phyloP scores from a whole-genome alignment of 805 yeast species.

The Kuraishia borneana region DNA sequence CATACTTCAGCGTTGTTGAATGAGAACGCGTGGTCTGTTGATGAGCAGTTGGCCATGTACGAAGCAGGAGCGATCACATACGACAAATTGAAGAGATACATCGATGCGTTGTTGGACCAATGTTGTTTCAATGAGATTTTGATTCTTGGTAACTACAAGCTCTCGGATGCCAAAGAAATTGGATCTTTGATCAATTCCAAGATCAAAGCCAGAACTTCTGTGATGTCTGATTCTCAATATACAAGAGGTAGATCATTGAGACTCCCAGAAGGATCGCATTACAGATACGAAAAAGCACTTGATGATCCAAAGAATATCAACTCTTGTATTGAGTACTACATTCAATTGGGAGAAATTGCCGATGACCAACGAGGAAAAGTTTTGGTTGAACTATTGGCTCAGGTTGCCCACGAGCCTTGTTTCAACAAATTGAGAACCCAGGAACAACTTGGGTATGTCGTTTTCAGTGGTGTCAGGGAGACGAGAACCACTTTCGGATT shows the following conservation, averaged over 20 bases:
- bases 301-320: constrained; percentile 67
- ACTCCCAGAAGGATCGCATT: constrained; percentile 25
- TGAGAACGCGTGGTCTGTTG: constrained; percentile 57
- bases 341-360: constrained; percentile 49
- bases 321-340: constrained; percentile 70
- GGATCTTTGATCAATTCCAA: constrained; percentile 28
- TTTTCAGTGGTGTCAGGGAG: constrained; percentile 61
- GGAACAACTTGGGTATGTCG: constrained; percentile 93
- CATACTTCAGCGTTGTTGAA: constrained; percentile 54
- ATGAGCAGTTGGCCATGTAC: constrained; percentile 45
- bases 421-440: constrained; percentile 84
- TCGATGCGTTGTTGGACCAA: constrained; percentile 43
- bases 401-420: constrained; percentile 75
- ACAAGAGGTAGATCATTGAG: constrained; percentile 30
- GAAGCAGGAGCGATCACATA: constrained; percentile 37
- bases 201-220: constrained; percentile 18
- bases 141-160: constrained; percentile 61
- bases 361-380: constrained; percentile 33
- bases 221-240: constrained; percentile 31
- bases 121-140: constrained; percentile 54
- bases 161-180: constrained; percentile 41
- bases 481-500: constrained; percentile 66
- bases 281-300: constrained; percentile 36
- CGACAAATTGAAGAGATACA: constrained; percentile 23
- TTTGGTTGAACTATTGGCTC: constrained; percentile 54